Conservation (phyloP, 1,139 yeast genomes). For the Suzukiozyma palmioleophila region DNA sequence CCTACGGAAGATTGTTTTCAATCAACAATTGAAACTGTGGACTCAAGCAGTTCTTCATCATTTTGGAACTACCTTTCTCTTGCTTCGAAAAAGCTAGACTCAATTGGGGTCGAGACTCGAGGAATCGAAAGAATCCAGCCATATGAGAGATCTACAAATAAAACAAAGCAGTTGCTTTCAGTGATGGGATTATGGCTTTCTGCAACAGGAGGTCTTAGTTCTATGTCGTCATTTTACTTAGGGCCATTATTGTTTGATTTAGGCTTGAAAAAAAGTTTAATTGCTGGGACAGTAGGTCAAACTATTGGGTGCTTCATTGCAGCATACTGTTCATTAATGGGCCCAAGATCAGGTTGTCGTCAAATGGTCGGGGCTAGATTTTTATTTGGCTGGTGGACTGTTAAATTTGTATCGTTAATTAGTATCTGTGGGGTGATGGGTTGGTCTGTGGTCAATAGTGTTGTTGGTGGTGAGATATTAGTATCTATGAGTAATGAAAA, state of each 20-base stretch:
- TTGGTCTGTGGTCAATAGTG: slow-evolving; percentile 40
- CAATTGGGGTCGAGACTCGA: slow-evolving; percentile 64
- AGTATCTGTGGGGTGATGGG: slow-evolving; percentile 37
- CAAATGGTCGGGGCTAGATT: slow-evolving; percentile 40
- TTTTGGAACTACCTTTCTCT: slow-evolving; percentile 9
- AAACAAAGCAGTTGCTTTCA: slow-evolving; percentile 45
- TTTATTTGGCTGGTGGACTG: slow-evolving; percentile 38
- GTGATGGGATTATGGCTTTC: slow-evolving; percentile 79
- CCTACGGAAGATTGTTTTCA: background rate
- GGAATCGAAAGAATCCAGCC: slow-evolving; percentile 80
- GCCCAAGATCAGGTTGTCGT: slow-evolving; percentile 38
- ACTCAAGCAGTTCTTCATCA: background rate
- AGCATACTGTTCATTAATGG: slow-evolving; percentile 43
- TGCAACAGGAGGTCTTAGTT: slow-evolving; percentile 79
- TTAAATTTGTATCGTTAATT: slow-evolving; percentile 29
- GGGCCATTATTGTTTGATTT: slow-evolving; percentile 70
- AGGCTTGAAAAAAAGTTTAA: slow-evolving; percentile 58
- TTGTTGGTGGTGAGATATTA: slow-evolving; percentile 34
- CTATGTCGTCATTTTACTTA: slow-evolving; percentile 75
- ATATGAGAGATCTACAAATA: slow-evolving; percentile 56
- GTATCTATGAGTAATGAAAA: slow-evolving; percentile 21
- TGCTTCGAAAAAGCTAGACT: slow-evolving; percentile 28
- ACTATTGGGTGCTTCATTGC: slow-evolving; percentile 69
- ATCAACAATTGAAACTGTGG: background rate
- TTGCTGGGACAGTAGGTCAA: slow-evolving; percentile 59